These are phyloP conservation scores for Moniliophthora roreri DNA, from an alignment of 1,284 basidiomycete genomes.

Conservation along the genomic window DNA sequence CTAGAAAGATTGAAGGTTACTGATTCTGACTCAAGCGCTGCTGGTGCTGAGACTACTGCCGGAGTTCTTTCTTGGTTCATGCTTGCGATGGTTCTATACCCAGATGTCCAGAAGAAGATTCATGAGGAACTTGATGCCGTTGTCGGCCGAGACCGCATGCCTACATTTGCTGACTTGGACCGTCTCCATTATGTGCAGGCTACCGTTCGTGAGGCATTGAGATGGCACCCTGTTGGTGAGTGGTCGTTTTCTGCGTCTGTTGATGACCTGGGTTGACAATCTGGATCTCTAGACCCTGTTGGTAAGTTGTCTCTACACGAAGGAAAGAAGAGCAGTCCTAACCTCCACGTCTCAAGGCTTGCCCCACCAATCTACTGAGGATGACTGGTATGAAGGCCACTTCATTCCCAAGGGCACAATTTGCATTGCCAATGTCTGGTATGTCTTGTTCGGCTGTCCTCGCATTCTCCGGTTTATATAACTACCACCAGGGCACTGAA, in stretches of 20 bases:
- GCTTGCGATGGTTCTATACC: constrained; percentile 27
- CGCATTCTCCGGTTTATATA: background rate
- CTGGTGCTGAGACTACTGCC: constrained; percentile 21
- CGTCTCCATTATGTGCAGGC: constrained; percentile 36
- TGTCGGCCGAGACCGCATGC: constrained; percentile 30
- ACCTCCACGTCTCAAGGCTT: no score
- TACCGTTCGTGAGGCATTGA: constrained; percentile 29
- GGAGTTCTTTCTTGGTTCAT: constrained; percentile 20
- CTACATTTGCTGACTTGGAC: constrained; percentile 27
- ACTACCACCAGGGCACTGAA: background rate
- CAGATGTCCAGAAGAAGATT: constrained; percentile 30
- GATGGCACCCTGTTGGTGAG: constrained; percentile 19
- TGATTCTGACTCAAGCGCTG: constrained; percentile 5
- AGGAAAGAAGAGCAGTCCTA: no score
- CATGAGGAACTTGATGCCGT: constrained; percentile 36
- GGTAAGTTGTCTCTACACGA: no score
- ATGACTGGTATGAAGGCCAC: constrained; percentile 18
- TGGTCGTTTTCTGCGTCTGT: constrained; percentile 13
- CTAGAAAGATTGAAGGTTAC: background rate
- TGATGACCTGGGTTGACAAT: background rate
- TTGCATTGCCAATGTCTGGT: constrained; percentile 28
- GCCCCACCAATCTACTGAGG: constrained; percentile 18
- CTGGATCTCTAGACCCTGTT: background rate
- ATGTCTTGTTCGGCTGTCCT: background rate
- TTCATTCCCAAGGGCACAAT: constrained; percentile 25